A percentile compares a stretch with the other conserved stretches of the same genome.
These are phyloP conservation scores for Phyllostachys edulis DNA, from an alignment of 176 grass and related monocot species.

Conservation along the genomic window DNA sequence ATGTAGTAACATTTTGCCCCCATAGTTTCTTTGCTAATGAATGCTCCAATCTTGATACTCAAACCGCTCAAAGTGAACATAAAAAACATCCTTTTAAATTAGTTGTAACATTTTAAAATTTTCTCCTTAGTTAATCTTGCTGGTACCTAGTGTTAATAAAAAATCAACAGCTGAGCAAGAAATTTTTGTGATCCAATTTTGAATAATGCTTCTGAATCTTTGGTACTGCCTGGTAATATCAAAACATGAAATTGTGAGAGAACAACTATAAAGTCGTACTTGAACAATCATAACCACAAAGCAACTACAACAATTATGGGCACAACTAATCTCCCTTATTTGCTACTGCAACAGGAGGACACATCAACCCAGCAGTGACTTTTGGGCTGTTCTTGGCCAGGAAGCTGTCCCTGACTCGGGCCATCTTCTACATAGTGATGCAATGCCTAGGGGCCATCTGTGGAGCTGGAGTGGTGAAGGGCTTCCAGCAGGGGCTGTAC, in stretches of 20 bases:
- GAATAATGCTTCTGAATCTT: background rate
- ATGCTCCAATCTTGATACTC: background rate
- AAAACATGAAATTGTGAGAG: background rate
- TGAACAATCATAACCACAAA: background rate
- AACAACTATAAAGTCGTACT: background rate
- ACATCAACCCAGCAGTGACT: constrained; percentile 93
- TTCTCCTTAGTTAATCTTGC: background rate
- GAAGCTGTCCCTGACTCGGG: constrained; percentile 80
- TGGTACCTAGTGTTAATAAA: background rate
- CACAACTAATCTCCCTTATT: constrained; percentile 16
- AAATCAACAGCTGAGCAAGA: background rate
- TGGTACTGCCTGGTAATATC: background rate
- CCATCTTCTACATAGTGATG: constrained; percentile 89
- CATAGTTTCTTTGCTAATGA: background rate
- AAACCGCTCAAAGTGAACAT: background rate
- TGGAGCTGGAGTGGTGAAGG: constrained; percentile 84
- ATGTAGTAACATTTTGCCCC: background rate
- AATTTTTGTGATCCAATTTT: background rate
- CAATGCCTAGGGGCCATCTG: constrained; percentile 90
- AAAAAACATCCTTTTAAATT: background rate
- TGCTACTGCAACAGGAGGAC: constrained; percentile 57
- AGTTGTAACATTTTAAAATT: background rate
- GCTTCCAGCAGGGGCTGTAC: constrained; percentile 79
- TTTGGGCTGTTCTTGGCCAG: constrained; percentile 85
- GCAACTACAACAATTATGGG: background rate